Evolutionary conservation across 1,139 yeast species (phyloP), one percentile per base, ranked within the genome.

Genomic region (Suhomyces coccinellae): DNA sequence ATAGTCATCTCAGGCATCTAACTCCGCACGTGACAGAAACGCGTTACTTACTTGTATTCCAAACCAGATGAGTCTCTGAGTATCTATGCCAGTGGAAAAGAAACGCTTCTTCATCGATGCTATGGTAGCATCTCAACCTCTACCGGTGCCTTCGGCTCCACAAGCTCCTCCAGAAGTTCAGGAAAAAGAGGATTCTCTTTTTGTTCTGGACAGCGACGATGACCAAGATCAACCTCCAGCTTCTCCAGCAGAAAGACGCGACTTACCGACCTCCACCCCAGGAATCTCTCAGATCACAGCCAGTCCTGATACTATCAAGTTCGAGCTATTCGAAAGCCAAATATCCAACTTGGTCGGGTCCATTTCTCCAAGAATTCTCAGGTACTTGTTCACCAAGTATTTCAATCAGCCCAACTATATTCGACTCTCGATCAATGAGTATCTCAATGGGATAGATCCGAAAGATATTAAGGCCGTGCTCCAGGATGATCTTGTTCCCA

Each of bases 361-460:
- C 7, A 50, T 61, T 15, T 33, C 44, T 5, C 51, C 65, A 0
- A 44, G 48, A 7, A 46, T 47, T 2, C 43, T 63, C 24, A 39
- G 47, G 2, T 47, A 52, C 32, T 54, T 71, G 17, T 66, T 56
- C 49, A 43, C 48, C 2, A 63, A 61, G 51, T 62, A 61, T 49
- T 52, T 57, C 38, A 47, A 52, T 27, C 48, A 52, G 13, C 60
- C 63, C 1, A 59, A 67, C 46, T 54, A 57, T 29, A 51, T 68
- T 7, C 54, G 59, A 29, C 52, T 58, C 17, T 71, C 76, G 4
- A 52, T 68, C 10, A 58, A 64, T 35, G 67, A 66, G 38, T 61
- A 65, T 42, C 58, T 67, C 36, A 52, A 50, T 33, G 60, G 59
- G 20, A 52, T 56, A 15, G 51, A 45, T n/a, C 43, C 45, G 11